These are phyloP conservation scores for Saxophila tyrrhenica DNA, from an alignment of 495 filamentous ascomycete species.

Conservation along the genomic window DNA sequence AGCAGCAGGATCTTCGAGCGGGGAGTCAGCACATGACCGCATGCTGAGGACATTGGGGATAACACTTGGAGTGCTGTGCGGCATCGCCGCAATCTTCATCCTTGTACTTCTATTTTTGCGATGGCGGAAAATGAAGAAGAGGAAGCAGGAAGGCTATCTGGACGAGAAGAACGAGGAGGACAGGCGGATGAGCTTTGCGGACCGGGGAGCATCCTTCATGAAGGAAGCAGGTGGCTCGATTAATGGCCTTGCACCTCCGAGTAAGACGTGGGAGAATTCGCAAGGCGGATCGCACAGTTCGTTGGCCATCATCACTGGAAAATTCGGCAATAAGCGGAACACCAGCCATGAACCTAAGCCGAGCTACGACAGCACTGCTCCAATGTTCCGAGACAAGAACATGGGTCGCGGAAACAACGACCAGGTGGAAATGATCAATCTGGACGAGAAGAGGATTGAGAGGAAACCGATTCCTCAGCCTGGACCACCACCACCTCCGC, in stretches of 20 bases:
- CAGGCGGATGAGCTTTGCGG: conserved; percentile 49
- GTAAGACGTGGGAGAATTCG: conserved; percentile 5
- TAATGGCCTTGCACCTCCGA: conserved; percentile 25
- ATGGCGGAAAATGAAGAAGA: conserved; percentile 44
- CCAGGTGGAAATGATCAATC: conserved; percentile 26
- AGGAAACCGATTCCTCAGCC: not conserved
- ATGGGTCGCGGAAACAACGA: conserved; percentile 23
- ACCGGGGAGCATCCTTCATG: conserved; percentile 50
- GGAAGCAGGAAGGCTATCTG: conserved; percentile 36
- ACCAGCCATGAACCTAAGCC: conserved; percentile 22
- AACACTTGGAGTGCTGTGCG: conserved; percentile 67
- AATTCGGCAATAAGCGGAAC: conserved; percentile 24
- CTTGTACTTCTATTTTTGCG: conserved; percentile 56
- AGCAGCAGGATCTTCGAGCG: conserved; percentile 17
- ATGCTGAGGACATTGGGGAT: conserved; percentile 60
- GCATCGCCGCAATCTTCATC: conserved; percentile 56
- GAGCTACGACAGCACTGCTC: conserved; percentile 28
- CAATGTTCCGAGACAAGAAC: conserved; percentile 21
- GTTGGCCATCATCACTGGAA: conserved; percentile 30
- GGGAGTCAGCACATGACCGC: conserved; percentile 23
- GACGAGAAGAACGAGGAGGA: conserved; percentile 43
- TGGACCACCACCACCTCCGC: not conserved
- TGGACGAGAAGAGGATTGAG: conserved; percentile 7
- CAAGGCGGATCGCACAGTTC: conserved; percentile 25
- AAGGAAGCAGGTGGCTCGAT: conserved; percentile 37